Evolutionary conservation across 768 basidiomycete species (phyloP).

Genomic region (Guyanaporus albipodus): DNA sequence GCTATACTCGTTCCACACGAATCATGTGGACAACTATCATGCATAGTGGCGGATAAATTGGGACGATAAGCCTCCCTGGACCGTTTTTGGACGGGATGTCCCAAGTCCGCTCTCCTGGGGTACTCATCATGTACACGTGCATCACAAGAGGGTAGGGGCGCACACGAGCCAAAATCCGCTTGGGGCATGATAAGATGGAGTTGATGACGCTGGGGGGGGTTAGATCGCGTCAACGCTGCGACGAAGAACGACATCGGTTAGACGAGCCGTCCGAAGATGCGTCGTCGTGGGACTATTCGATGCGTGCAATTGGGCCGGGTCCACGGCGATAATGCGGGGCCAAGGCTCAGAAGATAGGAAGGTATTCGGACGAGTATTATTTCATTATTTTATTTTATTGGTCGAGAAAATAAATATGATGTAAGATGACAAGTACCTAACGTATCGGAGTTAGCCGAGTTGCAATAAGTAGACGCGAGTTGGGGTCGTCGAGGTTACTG

Average conservation of each 20-base stretch:
- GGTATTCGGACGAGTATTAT: neutral
- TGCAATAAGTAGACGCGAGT: slow-evolving; percentile 22
- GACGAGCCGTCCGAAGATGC: neutral
- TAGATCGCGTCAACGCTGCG: neutral
- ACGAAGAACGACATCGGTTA: neutral
- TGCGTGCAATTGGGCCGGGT: no score
- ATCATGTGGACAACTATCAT: no score
- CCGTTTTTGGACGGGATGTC: no score
- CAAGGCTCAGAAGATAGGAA: neutral
- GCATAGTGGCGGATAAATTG: no score
- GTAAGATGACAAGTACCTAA: slow-evolving; percentile 13
- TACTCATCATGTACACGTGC: no score
- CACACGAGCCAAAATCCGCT: neutral
- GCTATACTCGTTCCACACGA: no score
- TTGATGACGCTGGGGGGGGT: no score
- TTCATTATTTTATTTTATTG: neutral
- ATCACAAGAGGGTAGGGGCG: no score
- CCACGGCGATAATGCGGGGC: slow-evolving; percentile 4
- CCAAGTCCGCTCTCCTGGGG: no score
- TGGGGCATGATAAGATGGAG: neutral
- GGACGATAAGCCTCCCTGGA: no score
- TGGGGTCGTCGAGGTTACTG: slow-evolving; percentile 1
- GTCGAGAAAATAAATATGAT: neutral
- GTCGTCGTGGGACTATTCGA: neutral
- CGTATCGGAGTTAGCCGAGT: slow-evolving; percentile 21